phyloP scores from a whole-genome alignment of 257 asterid species.

The Cynanchum wilfordii region DNA sequence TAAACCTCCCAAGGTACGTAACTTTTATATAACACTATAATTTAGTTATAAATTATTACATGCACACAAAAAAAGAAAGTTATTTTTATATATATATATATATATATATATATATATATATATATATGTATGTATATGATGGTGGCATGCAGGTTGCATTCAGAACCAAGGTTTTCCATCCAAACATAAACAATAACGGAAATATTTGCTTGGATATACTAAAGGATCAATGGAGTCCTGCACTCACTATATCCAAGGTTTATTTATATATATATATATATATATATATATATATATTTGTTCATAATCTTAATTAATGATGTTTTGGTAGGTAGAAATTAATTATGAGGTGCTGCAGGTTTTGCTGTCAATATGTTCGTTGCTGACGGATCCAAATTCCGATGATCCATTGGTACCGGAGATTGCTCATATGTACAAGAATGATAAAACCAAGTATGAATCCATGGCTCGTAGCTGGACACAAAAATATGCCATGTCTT shows the following conservation, averaged over 20 bases:
- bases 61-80: not conserved
- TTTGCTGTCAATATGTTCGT: conserved; percentile 71
- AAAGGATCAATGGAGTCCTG: conserved; percentile 96
- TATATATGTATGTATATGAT: not conserved
- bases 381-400: conserved; percentile 87
- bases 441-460: conserved; percentile 62
- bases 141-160: conserved; percentile 58
- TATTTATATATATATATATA: no score
- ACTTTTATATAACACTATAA: not conserved
- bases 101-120: no score
- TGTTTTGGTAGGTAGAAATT: not conserved
- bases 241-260: conserved; percentile 92
- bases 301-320: not conserved
- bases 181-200: conserved; percentile 83
- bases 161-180: conserved; percentile 88
- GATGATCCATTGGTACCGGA: conserved; percentile 91
- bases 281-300: no score
- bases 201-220: conserved; percentile 81
- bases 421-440: conserved; percentile 75
- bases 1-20: conserved; percentile 91
- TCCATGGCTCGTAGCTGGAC: conserved; percentile 84
- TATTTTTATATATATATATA: no score
- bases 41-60: no score
- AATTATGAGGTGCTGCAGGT: conserved; percentile 36
- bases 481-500: conserved; percentile 78